Evolutionary conservation across 108 stramenopile genomes (phyloP).

Genomic region (Aurantiochytrium sp.): DNA sequence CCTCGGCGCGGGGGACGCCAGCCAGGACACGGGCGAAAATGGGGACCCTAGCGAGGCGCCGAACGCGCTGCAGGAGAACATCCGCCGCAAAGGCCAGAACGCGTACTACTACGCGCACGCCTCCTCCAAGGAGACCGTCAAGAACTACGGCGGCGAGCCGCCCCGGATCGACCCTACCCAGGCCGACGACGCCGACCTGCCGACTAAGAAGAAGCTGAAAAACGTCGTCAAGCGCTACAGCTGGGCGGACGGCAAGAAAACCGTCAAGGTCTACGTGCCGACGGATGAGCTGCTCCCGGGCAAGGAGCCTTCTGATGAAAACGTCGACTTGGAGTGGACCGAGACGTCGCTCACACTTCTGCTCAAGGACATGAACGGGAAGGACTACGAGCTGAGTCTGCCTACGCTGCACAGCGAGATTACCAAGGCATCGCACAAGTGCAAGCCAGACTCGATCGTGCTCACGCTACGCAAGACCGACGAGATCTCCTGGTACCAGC

Average conservation of each 20-base stretch:
- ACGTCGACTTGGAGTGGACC: not conserved
- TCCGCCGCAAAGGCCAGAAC: not conserved
- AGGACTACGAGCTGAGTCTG: constrained; percentile 1
- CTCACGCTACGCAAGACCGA: not conserved
- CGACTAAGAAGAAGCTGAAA: not conserved
- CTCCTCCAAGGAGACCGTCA: not conserved
- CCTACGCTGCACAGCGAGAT: not conserved
- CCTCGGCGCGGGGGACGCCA: not conserved
- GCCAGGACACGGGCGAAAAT: not conserved
- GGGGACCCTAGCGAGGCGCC: not conserved
- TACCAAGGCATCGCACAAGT: not conserved
- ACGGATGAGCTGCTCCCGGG: not conserved
- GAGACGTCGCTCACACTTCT: not conserved
- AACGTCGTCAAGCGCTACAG: not conserved
- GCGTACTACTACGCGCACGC: constrained; percentile 26
- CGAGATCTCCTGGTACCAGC: constrained; percentile 14
- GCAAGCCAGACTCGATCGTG: not conserved
- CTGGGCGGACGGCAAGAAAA: constrained; percentile 21
- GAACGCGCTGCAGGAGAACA: constrained; percentile 14
- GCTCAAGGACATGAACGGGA: not conserved
- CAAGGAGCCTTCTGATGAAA: not conserved
- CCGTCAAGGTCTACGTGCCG: not conserved
- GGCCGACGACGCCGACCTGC: not conserved
- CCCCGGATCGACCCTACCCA: not conserved
- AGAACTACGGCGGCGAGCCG: constrained; percentile 23